phyloP scores from a whole-genome alignment of 2,329 filamentous ascomycete species.

The Apiospora rasikravindrae region DNA sequence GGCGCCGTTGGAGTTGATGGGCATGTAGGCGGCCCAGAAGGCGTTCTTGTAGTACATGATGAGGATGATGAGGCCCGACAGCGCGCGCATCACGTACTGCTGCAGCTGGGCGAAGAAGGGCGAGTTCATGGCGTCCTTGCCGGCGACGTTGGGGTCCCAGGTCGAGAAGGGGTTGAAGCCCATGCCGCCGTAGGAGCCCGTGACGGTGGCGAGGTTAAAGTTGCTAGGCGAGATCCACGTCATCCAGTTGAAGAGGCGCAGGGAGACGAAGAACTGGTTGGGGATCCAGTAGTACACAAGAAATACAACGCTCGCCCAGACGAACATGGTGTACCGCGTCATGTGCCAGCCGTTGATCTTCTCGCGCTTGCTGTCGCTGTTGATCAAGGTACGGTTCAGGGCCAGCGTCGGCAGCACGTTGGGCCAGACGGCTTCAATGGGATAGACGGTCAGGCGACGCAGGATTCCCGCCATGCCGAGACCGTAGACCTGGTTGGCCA shows the following conservation, averaged over 20 bases:
- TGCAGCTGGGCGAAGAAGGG: slow-evolving; percentile 67
- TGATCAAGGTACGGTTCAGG: slow-evolving; percentile 51
- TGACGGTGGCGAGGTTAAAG: slow-evolving; percentile 50
- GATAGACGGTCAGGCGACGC: slow-evolving; percentile 57
- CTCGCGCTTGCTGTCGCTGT: slow-evolving; percentile 44
- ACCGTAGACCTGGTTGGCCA: slow-evolving; percentile 42
- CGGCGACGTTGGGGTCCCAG: slow-evolving; percentile 45
- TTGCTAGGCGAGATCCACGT: slow-evolving; percentile 56
- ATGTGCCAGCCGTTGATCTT: slow-evolving; percentile 43
- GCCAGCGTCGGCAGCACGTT: slow-evolving; percentile 53
- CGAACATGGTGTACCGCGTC: slow-evolving; percentile 51
- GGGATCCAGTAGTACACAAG: slow-evolving; percentile 61
- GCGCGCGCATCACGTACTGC: slow-evolving; percentile 61
- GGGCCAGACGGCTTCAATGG: slow-evolving; percentile 58
- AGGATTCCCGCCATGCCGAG: slow-evolving; percentile 57
- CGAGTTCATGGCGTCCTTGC: slow-evolving; percentile 29
- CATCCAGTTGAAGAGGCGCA: slow-evolving; percentile 53
- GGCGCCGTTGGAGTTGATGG: slow-evolving; percentile 57
- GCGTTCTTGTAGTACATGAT: slow-evolving; percentile 64
- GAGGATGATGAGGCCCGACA: slow-evolving; percentile 59
- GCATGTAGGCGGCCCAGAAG: slow-evolving; percentile 63
- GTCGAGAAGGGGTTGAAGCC: slow-evolving; percentile 49
- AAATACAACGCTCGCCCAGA: slow-evolving; percentile 45
- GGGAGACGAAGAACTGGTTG: slow-evolving; percentile 52
- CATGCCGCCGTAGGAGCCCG: slow-evolving; percentile 45